Evolutionary conservation across 78 protist genomes (phyloP), one percentile per base, ranked within the genome.

Genomic region (Blattamonas nauphoetae): DNA sequence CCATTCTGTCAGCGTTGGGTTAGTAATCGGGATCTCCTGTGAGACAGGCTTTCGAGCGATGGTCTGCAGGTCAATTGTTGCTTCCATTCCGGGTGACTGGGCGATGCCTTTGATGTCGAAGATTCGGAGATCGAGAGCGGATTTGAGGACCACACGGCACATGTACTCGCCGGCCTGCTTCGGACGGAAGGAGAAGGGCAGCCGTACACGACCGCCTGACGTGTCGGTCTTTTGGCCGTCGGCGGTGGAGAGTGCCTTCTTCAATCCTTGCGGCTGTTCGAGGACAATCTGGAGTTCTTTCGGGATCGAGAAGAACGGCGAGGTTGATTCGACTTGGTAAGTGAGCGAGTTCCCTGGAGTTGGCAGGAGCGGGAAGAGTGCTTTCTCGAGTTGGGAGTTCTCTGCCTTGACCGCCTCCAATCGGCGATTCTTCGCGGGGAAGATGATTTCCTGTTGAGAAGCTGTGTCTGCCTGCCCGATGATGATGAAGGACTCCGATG

Each of bases 221-320:
- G 71, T 29, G 21, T 11, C 11, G 11, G 71, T 55, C 38, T 55
- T 55, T 11, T 55, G 11, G 38, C 71, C 71, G 38, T 29, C 21
- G 11, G 38, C 38, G 38, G 71, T 55, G 71, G 38, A 29, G 21
- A 29, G 11, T 29, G 21, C 71, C 11, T 11, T 55, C 21, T 11
- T 29, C 11, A 55, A 21, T 29, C 38, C 11, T 11, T 11, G 38
- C 11, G 71, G 71, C 71, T 11, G 11, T 55, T 55, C 71, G 38
- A 55, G 21, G 21, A 55, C 71, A 55, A 55, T 55, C 71, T 29
- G 0, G n/a, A 88, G 1, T 36, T 88, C 89, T 29, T 85, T 86
- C 29, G 91, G 91, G 29, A 85, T 88, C 43, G 87, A 33, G 77
- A 78, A 89, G 85, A 78, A 89, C 32, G 91, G 91, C 1, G 88